These are phyloP conservation scores for Coprinopsis marcescibilis DNA, from an alignment of 768 basidiomycete species.

Conservation along the genomic window DNA sequence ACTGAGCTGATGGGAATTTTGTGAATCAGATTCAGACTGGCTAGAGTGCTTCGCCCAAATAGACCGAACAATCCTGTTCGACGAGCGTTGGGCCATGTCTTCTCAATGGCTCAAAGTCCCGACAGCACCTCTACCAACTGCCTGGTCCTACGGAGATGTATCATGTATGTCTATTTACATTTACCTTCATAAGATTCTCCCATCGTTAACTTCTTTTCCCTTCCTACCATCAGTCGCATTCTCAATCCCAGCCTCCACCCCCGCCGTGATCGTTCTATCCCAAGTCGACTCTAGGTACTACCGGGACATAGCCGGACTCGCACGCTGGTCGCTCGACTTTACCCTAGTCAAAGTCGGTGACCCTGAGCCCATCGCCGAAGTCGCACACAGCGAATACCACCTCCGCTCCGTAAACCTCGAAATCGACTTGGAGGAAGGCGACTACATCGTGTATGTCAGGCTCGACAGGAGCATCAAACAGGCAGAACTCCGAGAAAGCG, in stretches of 20 bases:
- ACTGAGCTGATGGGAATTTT: background rate
- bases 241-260: slow-evolving; percentile 31
- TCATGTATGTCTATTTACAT: slow-evolving; percentile 33
- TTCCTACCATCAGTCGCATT: slow-evolving; percentile 34
- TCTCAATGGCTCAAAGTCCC: slow-evolving; percentile 46
- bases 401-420: slow-evolving; percentile 39
- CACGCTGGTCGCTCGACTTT: slow-evolving; percentile 46
- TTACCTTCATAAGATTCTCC: background rate
- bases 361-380: slow-evolving; percentile 31
- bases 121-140: slow-evolving; percentile 35
- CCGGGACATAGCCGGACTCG: slow-evolving; percentile 37
- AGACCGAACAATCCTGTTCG: slow-evolving; percentile 42
- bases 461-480: slow-evolving; percentile 26
- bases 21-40: slow-evolving; percentile 33
- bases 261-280: slow-evolving; percentile 46
- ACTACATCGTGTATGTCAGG: slow-evolving; percentile 42
- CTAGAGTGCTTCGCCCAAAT: slow-evolving; percentile 38
- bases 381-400: slow-evolving; percentile 30
- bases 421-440: slow-evolving; percentile 34
- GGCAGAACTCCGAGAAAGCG: slow-evolving; percentile 16
- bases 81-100: slow-evolving; percentile 40
- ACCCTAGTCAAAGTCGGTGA: slow-evolving; percentile 43
- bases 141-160: slow-evolving; percentile 51
- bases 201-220: background rate
- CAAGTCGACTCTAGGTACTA: slow-evolving; percentile 48